Percentiles rank a stretch among this genome's conserved stretches.
Conservation (phyloP, 306 rosid genomes). For the Astragalus glycyphyllos region DNA sequence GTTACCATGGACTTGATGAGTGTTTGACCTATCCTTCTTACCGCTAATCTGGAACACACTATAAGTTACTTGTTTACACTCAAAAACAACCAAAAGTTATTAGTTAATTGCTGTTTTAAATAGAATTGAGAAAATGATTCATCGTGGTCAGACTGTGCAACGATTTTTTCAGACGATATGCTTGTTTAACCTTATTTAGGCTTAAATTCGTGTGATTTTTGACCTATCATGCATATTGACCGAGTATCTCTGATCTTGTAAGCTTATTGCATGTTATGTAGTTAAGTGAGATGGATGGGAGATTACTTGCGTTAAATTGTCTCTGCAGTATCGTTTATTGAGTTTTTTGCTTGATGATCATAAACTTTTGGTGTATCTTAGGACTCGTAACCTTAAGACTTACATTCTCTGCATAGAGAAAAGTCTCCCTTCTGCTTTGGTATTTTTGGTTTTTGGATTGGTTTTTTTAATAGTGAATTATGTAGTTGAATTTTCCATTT, state of each 20-base stretch:
- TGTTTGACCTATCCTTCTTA: too few species aligned
- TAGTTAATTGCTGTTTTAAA: not conserved
- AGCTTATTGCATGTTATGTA: not conserved
- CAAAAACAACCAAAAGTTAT: not conserved
- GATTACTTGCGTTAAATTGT: conserved; percentile 16
- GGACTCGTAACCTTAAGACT: conserved; percentile 6
- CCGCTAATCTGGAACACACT: too few species aligned
- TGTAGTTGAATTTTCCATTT: conserved; percentile 9
- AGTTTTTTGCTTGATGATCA: not conserved
- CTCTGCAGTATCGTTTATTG: not conserved
- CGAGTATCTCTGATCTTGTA: not conserved
- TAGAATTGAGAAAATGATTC: not conserved
- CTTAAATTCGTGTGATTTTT: not conserved
- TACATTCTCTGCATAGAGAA: not conserved
- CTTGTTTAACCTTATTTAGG: not conserved
- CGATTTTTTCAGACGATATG: not conserved
- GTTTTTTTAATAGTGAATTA: conserved; percentile 25
- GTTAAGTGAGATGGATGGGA: conserved; percentile 16
- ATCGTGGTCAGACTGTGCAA: conserved; percentile 2
- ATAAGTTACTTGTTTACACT: not conserved
- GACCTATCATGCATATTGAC: not conserved
- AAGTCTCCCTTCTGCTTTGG: not conserved
- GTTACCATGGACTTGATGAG: too few species aligned
- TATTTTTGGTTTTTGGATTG: conserved; percentile 13
- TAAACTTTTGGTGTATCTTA: conserved; percentile 5